Base-by-base conservation (phyloP, 805 yeast genomes). In the Ogataea henricii region DNA sequence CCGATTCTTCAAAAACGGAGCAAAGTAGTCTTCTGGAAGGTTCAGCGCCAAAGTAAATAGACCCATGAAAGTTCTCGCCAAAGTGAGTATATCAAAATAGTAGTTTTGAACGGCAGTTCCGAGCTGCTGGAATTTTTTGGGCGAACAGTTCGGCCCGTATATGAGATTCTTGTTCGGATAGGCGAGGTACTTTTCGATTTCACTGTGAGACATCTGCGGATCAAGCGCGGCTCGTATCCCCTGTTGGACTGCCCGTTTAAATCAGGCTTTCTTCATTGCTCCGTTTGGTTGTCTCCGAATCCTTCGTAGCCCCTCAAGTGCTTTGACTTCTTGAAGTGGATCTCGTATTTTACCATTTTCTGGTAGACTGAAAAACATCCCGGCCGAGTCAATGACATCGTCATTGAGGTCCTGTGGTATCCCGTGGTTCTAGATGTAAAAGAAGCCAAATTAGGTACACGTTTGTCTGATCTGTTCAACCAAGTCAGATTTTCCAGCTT, bases 141-240 rank as follows among this genome's bases (percentile, higher is more conserved):
- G 69, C 67, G 67, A 67, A 22, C 53, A 48, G 42, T 65, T 66
- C 13, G 46, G 41, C 2, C 57, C 56, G 35, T 55, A 58, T 46
- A 51, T 52, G 35, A 45, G 45, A 39, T 53, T 54, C 20, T 51
- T 54, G 30, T 54, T 53, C 20, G 48, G 45, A 14, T 51, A 43
- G 14, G 51, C 35, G 26, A 49, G 43, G 16, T 52, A 55, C 14
- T 44, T 54, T 14, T 63, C 48, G 33, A 60, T 59, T 20, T 52
- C 58, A 3, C 40, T 51, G 23, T 57, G 54, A 20, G 59, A 57
- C 35, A 58, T 57, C 44, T 52, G 45, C 27, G 62, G 60, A 43
- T 67, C 67, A 58, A 65, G 60, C 3, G 62, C 55, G 66, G 69
- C 47, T 57, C 61, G 42, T 62, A 62, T 32, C 64, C 68, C 51